Evolutionary conservation across 23 red algal species (phyloP).

Genomic region (Pyropia yezoensis): DNA sequence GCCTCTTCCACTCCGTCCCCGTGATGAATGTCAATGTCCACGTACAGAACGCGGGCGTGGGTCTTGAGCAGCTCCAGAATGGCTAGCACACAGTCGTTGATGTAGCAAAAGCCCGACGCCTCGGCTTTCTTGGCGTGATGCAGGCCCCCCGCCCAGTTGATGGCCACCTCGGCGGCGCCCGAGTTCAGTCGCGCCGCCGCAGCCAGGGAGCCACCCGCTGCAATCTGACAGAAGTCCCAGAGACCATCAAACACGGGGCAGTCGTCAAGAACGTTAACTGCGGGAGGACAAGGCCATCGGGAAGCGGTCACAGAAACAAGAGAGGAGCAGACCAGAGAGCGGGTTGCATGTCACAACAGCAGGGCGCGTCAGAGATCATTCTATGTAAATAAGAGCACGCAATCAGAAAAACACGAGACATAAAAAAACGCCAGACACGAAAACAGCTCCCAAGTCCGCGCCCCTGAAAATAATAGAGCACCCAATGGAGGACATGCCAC

Average conservation of each 20-base stretch:
- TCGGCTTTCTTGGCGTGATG: conserved; percentile 98
- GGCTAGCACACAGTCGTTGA: conserved; percentile 95
- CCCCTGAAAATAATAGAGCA: no score
- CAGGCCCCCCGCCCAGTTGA: conserved; percentile 98
- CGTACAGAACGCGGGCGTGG: conserved; percentile 87
- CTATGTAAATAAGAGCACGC: no score
- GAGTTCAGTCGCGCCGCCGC: conserved; percentile 85
- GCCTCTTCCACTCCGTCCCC: conserved; percentile 99
- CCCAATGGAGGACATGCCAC: no score
- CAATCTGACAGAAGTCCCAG: conserved; percentile 91
- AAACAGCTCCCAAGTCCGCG: no score
- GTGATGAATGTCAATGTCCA: conserved; percentile 99
- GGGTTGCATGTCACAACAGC: no score
- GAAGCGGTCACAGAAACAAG: neutral
- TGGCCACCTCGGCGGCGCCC: conserved; percentile 66
- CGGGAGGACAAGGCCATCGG: neutral
- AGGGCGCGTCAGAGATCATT: no score
- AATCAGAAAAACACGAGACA: no score
- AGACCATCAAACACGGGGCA: conserved; percentile 96
- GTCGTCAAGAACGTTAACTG: conserved; percentile 83
- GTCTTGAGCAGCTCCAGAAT: conserved; percentile 94
- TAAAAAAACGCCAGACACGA: no score
- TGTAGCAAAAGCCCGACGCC: conserved; percentile 95
- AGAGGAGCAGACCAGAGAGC: no score
- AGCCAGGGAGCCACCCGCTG: conserved; percentile 85